phyloP scores from a whole-genome alignment of 768 basidiomycete species.

The Trametes maxima region DNA sequence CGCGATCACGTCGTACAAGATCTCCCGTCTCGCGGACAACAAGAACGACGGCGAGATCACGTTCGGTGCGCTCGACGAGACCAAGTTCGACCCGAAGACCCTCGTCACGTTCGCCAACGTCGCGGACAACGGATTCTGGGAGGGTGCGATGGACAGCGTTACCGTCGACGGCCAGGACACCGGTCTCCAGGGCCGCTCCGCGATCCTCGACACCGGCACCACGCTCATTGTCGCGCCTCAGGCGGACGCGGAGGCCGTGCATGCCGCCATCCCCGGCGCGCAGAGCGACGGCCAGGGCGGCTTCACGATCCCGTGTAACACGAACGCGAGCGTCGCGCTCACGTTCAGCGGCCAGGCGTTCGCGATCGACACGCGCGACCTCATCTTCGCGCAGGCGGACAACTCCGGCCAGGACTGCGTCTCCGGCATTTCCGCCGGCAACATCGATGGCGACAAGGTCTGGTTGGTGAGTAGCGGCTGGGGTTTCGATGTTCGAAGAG shows the following conservation, averaged over 20 bases:
- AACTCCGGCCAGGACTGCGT: conserved; percentile 59
- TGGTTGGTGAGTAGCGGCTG: conserved; percentile 51
- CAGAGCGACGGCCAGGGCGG: conserved; percentile 48
- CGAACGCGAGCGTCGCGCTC: conserved; percentile 52
- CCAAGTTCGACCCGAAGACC: conserved; percentile 65
- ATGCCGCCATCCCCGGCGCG: conserved; percentile 59
- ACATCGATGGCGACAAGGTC: conserved; percentile 57
- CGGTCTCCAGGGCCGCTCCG: conserved; percentile 62
- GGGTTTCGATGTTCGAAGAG: too few species aligned
- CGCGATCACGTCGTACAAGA: conserved; percentile 78
- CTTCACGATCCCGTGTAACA: conserved; percentile 69
- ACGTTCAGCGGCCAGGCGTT: conserved; percentile 61
- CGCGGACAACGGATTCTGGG: conserved; percentile 77
- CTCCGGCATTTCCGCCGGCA: conserved; percentile 68
- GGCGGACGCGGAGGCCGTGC: conserved; percentile 56
- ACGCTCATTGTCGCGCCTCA: conserved; percentile 46
- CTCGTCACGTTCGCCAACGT: conserved; percentile 65
- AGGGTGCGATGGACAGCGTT: conserved; percentile 61
- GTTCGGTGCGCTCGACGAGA: conserved; percentile 72
- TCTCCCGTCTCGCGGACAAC: conserved; percentile 70
- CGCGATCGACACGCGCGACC: conserved; percentile 64
- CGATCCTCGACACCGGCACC: conserved; percentile 60
- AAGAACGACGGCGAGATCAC: conserved; percentile 80
- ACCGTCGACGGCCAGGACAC: conserved; percentile 57
- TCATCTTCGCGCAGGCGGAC: conserved; percentile 56